Evolutionary conservation across 345 rosid genomes (phyloP), one percentile per base, ranked within the genome.

Genomic region (Noccaea caerulescens): DNA sequence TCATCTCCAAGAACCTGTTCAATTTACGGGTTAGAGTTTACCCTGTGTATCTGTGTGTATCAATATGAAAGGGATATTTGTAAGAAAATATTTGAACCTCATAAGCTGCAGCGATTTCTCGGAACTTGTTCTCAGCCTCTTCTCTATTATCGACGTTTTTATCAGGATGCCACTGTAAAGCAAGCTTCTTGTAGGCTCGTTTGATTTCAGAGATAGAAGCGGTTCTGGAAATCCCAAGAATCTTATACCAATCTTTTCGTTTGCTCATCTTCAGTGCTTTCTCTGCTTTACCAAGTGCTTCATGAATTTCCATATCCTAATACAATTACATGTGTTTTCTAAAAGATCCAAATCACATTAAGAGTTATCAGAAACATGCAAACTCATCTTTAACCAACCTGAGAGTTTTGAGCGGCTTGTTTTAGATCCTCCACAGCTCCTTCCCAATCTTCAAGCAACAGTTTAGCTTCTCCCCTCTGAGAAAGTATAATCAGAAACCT

Each of bases 101-200:
- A 62, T 92, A 95, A 56, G 99, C 99, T 46, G 94, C 97, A 45
- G 99, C 99, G 58, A 95, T 87, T 64, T 95, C 99, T 65, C 78
- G 84, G 81, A 94, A 94, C 63, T 85, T 84, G 77, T 82, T 84
- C 83, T 94, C 99, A 58, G 99, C 98, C 81, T 84, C 98, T 86
- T 92, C 99, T 84, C 98, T 82, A 18, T 89, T 91, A 23, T 77
- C 89, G 2, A 88, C 98, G 63, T 94, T 94, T 80, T 94, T 94
- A 79, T 94, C 99, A 0, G 99, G 99, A 82, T 94, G 99, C 99
- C 99, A 94, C 67, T 88, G 89, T 68, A 94, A 57, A 73, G 99
- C 99, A 9, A 91, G 96, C 83, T 89, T 94, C 83, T 94, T 94
- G 82, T 94, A 94, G 10, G 98, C 97, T 45, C 84, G 81, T 77